Base-by-base conservation (phyloP, 768 basidiomycete species). In the Serpula lacrymans region DNA sequence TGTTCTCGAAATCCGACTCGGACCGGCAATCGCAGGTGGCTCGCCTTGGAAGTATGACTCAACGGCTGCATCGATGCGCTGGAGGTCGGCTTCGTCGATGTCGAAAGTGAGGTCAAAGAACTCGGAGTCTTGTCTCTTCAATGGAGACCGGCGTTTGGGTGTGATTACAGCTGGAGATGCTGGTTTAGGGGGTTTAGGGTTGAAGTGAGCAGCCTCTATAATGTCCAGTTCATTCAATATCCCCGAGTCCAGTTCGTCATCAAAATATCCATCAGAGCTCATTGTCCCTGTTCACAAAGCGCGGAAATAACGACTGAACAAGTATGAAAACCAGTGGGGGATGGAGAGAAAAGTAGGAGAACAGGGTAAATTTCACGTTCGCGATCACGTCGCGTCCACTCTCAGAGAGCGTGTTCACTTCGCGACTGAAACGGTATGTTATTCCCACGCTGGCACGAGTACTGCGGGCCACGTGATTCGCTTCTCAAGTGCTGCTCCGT, bases 241-340 rank as follows among this genome's bases (percentile, higher is more conserved):
- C 25, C 71, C 75, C 31, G 74, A 73, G 59, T 88, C 75, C 27
- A 84, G 50, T 4, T 83, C 82, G 46, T 79, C 80, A 46, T 77
- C 75, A 55, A 84, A 89, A 54, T 81, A 87, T 29, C 72, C 81
- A 65, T 87, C 86, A 25, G 84, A 87, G 68, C 80, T 84, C 85
- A 89, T 87, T 46, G 51, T 47, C 21, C n/a, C 18, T 7, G n/a
- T 23, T n/a, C n/a, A n/a, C n/a, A n/a, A n/a, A n/a, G n/a, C n/a
- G n/a, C n/a, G n/a, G n/a, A n/a, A n/a, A n/a, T n/a, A n/a, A n/a
- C n/a, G n/a, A n/a, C n/a, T n/a, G n/a, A n/a, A n/a, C n/a, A n/a
- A n/a, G n/a, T n/a, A n/a, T n/a, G n/a, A n/a, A n/a, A n/a, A n/a
- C n/a, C n/a, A n/a, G n/a, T n/a, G n/a, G n/a, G n/a, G n/a, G n/a